phyloP scores from a whole-genome alignment of 2,329 filamentous ascomycete genomes.

The Sarocladiaceae sp. region DNA sequence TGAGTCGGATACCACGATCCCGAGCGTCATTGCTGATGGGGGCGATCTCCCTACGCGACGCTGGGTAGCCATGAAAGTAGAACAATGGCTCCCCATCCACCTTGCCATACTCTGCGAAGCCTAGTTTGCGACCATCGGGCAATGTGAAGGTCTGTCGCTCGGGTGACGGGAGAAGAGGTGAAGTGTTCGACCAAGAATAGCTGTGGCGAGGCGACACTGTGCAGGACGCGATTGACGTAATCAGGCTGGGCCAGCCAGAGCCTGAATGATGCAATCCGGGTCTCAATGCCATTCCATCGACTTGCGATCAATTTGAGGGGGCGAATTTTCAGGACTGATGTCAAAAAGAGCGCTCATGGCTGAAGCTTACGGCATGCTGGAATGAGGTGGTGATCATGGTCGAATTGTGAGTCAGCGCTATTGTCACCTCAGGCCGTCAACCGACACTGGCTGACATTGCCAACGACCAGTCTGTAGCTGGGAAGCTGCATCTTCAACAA shows the following conservation, averaged over 20 bases:
- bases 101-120: conserved; percentile 35
- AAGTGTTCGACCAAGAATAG: background rate
- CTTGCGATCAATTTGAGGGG: background rate
- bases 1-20: conserved; percentile 24
- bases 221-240: background rate
- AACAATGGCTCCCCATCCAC: conserved; percentile 27
- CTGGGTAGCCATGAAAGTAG: conserved; percentile 39
- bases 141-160: conserved; percentile 26
- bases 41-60: conserved; percentile 32
- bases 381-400: background rate
- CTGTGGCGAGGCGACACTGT: background rate
- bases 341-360: no score
- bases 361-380: no score
- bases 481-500: no score
- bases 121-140: conserved; percentile 34
- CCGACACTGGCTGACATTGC: background rate
- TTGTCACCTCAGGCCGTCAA: background rate
- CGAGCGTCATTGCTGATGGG: conserved; percentile 21
- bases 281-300: background rate
- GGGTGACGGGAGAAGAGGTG: background rate
- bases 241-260: background rate
- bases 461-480: no score
- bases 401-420: background rate
- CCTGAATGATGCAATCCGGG: background rate
- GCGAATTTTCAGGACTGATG: background rate